Percentiles rank a stretch among this genome's conserved stretches.
Conservation (phyloP, 1,284 basidiomycete genomes). For the Ceratobasidium sp. region DNA sequence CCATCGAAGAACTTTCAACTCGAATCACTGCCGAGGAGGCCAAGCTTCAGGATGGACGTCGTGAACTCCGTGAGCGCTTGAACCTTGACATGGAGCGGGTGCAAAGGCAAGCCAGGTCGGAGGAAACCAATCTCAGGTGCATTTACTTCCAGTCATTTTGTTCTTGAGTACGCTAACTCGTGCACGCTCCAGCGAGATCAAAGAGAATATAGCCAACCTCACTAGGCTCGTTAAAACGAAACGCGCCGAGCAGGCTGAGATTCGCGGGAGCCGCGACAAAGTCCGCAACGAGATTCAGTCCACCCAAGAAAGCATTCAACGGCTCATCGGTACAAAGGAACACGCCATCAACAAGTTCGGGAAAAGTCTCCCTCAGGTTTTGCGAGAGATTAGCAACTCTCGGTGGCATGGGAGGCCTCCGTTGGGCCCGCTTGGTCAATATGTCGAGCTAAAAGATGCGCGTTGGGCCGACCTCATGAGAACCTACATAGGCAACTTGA, state of each 20-base stretch:
- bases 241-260: constrained; percentile 52
- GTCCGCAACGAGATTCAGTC: constrained; percentile 44
- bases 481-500: constrained; percentile 62
- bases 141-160: background rate
- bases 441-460: constrained; percentile 78
- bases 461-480: constrained; percentile 75
- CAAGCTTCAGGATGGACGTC: constrained; percentile 28
- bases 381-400: constrained; percentile 61
- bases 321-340: constrained; percentile 35
- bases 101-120: constrained; percentile 6
- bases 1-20: constrained; percentile 21
- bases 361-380: constrained; percentile 59
- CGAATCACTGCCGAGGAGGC: constrained; percentile 26
- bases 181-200: background rate
- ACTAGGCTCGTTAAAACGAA: constrained; percentile 20
- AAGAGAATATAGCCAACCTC: constrained; percentile 25
- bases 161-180: background rate
- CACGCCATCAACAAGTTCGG: constrained; percentile 57
- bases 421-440: constrained; percentile 84
- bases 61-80: constrained; percentile 25
- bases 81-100: constrained; percentile 30
- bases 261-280: constrained; percentile 62
- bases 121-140: constrained; percentile 13
- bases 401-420: constrained; percentile 75
- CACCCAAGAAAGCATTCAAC: background rate